phyloP scores from a whole-genome alignment of 2,329 filamentous ascomycete genomes.

The Alternaria rosae region DNA sequence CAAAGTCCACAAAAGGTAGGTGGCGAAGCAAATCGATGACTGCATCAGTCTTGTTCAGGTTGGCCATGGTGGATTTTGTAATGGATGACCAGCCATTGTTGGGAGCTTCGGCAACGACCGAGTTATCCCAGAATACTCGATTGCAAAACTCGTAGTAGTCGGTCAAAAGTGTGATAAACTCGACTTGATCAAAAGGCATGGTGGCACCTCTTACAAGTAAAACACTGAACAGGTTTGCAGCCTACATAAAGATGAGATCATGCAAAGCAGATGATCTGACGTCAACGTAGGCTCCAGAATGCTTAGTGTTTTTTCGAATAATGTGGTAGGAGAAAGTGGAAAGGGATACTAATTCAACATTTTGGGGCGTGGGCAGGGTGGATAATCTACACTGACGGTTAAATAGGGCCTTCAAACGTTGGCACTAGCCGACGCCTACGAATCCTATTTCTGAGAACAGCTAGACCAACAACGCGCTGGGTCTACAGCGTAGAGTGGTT shows the following conservation, averaged over 20 bases:
- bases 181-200: not conserved
- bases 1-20: not conserved
- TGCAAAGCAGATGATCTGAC: not conserved
- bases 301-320: not conserved
- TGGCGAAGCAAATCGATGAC: not conserved
- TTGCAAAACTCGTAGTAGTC: not conserved
- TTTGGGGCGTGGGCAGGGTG: not conserved
- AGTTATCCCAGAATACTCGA: not conserved
- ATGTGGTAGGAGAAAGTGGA: not conserved
- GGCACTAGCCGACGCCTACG: not conserved
- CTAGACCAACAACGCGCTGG: too few relatives aligned
- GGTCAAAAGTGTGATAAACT: not conserved
- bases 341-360: not conserved
- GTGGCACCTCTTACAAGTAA: not conserved
- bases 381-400: not conserved
- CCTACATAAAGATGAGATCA: not conserved
- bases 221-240: accelerated
- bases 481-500: too few relatives aligned
- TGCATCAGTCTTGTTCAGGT: not conserved
- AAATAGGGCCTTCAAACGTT: not conserved
- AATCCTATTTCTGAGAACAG: too few relatives aligned
- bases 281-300: not conserved
- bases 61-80: not conserved
- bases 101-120: not conserved
- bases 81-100: not conserved